Conservation (phyloP, 345 rosid species). For the Eucalyptus caleyi region DNA sequence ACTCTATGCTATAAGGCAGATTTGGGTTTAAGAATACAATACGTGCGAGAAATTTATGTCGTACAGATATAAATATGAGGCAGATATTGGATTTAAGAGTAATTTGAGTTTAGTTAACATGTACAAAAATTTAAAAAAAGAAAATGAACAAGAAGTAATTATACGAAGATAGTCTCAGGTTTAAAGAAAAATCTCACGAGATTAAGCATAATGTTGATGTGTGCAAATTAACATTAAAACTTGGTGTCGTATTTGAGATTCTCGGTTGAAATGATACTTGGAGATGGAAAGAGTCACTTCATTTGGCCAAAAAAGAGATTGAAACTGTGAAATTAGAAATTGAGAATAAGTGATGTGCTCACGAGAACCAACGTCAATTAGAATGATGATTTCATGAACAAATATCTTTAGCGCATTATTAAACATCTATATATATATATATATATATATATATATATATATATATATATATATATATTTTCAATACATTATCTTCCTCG, state of each 20-base stretch:
- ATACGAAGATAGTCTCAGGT: background rate
- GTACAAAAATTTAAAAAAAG: background rate
- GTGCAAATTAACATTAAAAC: background rate
- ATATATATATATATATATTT: background rate
- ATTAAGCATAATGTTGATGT: background rate
- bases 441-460: background rate
- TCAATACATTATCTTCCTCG: background rate
- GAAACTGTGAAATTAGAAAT: background rate
- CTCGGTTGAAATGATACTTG: background rate
- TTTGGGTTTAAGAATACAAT: background rate
- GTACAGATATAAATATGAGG: background rate
- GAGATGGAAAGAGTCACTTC: background rate
- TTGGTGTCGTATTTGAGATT: background rate
- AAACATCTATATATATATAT: background rate
- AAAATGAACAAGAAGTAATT: background rate
- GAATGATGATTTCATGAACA: background rate
- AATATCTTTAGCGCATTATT: background rate
- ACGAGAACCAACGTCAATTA: background rate
- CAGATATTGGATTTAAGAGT: background rate
- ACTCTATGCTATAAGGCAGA: background rate
- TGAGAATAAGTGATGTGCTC: background rate
- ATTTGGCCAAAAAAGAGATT: background rate
- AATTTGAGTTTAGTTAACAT: background rate
- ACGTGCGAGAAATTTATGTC: background rate
- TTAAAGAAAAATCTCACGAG: background rate